These are phyloP conservation scores for Tricholomella constricta DNA, from an alignment of 768 basidiomycete species.

Conservation along the genomic window DNA sequence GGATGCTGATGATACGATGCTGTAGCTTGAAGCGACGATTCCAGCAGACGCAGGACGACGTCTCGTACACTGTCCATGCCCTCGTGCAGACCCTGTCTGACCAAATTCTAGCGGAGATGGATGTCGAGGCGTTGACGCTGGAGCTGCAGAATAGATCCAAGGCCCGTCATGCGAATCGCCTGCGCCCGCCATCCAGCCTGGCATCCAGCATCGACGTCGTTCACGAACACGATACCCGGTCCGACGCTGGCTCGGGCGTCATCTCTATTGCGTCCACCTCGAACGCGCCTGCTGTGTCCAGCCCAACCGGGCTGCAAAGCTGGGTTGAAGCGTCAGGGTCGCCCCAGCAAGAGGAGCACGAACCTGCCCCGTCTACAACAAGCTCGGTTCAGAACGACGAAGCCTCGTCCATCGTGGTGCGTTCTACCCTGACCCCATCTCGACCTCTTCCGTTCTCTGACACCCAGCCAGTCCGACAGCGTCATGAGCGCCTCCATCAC, in stretches of 20 bases:
- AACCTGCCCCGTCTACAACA: no score
- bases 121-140: slow-evolving; percentile 70
- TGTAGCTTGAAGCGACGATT: slow-evolving; percentile 72
- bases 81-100: slow-evolving; percentile 66
- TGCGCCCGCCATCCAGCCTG: slow-evolving; percentile 28
- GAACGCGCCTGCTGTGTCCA: slow-evolving; percentile 28
- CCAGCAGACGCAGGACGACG: slow-evolving; percentile 73
- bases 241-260: slow-evolving; percentile 45
- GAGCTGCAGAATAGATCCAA: slow-evolving; percentile 46
- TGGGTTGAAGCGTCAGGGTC: slow-evolving; percentile 32
- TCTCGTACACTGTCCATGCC: slow-evolving; percentile 73
- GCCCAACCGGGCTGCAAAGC: slow-evolving; percentile 39
- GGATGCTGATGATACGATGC: not conserved
- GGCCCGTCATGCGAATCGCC: slow-evolving; percentile 14
- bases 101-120: slow-evolving; percentile 70
- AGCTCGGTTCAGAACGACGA: no score
- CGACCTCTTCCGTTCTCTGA: not conserved
- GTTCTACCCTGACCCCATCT: no score
- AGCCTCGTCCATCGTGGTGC: no score
- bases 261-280: slow-evolving; percentile 33
- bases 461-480: slow-evolving; percentile 33
- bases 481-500: slow-evolving; percentile 29
- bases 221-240: slow-evolving; percentile 39
- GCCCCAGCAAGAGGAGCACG: slow-evolving; percentile 14
- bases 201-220: slow-evolving; percentile 38